Base-by-base conservation (phyloP, 1,284 basidiomycete genomes). In the Melampsora occidentalis region DNA sequence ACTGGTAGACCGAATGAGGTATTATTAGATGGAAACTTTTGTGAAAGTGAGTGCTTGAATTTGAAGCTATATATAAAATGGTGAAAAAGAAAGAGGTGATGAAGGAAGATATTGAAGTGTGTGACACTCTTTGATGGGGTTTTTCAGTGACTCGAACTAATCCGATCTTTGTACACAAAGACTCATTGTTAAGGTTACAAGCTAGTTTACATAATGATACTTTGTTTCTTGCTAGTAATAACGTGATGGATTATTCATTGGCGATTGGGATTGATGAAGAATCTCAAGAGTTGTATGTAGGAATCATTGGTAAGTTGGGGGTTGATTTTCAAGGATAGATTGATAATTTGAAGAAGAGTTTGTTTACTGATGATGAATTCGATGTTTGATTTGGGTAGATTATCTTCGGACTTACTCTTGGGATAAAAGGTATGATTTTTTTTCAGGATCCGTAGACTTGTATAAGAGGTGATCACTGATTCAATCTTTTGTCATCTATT, bases 181-280 rank as follows among this genome's bases (percentile, higher is more conserved):
- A 97, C 81, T 91, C 92, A 0, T 98, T 99, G 84, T 90, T 93
- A 22, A 93, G 97, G 73, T 84, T 99, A 20, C 89, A 93, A 39
- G 91, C 92, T 18, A 91, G 95, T 20, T 85, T 99, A 59, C 94
- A 89, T 85, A 98, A 97, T 81, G 97, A 99, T 66, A 80, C 85
- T 51, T 84, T 87, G 4, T 99, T 99, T 84, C 85, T 99, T 64
- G 91, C 92, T 12, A 93, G 95, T 79, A 90, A 97, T 79, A 97
- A 98, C 82, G 93, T 97, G 73, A 99, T 99, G 97, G 97, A 99
- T 84, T 99, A 99, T 84, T 98, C 95, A 25, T 86, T 99, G 20
- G 90, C 99, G 57, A 93, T 95, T 31, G 97, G 96, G 20, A 91
- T 99, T 18, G 94, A 97, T 82, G 48, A 70, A 57, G 68, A 77